These are phyloP conservation scores for Hypomontagnella monticulosa DNA, from an alignment of 495 filamentous ascomycete genomes.

Conservation along the genomic window DNA sequence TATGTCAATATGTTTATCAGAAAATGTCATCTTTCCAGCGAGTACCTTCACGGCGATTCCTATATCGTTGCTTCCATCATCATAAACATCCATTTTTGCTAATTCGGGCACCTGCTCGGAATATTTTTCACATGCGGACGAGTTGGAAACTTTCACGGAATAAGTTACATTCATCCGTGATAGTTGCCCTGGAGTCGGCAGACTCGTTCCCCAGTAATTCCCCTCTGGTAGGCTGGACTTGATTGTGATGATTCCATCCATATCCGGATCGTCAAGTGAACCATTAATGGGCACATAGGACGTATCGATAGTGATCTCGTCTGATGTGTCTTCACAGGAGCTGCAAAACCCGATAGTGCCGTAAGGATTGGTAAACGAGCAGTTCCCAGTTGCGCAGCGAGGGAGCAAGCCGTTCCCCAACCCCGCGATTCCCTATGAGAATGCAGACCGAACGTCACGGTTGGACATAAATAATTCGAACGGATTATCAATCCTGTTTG, in stretches of 20 bases:
- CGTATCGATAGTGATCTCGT: neutral
- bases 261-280: too few relatives aligned
- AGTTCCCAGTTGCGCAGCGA: constrained; percentile 3
- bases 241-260: neutral
- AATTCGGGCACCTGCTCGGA: neutral
- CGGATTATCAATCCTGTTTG: neutral
- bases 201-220: neutral
- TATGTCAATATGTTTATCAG: neutral
- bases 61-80: neutral
- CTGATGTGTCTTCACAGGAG: neutral
- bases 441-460: neutral
- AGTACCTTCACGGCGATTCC: neutral
- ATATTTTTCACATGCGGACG: neutral
- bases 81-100: neutral
- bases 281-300: neutral
- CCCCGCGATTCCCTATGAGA: neutral
- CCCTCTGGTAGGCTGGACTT: neutral
- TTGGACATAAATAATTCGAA: neutral
- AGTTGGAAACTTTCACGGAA: too few relatives aligned
- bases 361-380: neutral
- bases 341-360: constrained; percentile 3
- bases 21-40: neutral
- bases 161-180: neutral
- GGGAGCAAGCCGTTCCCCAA: neutral
- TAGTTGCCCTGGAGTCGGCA: too few relatives aligned